These are phyloP conservation scores for Phenoliferia sp. DNA, from an alignment of 1,284 basidiomycete species.

Conservation along the genomic window DNA sequence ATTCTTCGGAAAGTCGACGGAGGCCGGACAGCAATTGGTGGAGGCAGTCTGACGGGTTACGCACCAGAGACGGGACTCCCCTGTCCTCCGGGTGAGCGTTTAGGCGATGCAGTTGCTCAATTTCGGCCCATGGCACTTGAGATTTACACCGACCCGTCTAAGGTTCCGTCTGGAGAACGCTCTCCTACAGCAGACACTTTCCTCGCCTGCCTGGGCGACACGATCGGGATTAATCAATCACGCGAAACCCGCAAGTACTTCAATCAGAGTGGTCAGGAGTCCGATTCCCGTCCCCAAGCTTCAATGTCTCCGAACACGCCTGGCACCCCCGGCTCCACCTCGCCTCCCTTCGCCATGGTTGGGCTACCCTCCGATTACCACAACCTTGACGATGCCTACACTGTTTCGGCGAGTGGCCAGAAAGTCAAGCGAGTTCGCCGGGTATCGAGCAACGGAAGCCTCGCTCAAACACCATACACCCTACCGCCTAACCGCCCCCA, in stretches of 20 bases:
- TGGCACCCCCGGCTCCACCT: too few relatives aligned
- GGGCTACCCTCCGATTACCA: not conserved
- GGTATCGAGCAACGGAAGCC: constrained; percentile 32
- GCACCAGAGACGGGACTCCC: constrained; percentile 13
- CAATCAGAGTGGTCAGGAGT: not conserved
- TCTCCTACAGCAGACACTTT: constrained; percentile 11
- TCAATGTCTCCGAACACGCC: too few relatives aligned
- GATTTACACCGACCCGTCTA: constrained; percentile 13
- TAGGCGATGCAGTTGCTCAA: constrained; percentile 89
- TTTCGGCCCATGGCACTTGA: constrained; percentile 17
- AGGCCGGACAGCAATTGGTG: constrained; percentile 79
- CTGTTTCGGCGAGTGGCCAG: too few relatives aligned
- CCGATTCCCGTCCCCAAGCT: too few relatives aligned
- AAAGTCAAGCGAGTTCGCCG: constrained; percentile 39
- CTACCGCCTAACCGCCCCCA: too few relatives aligned
- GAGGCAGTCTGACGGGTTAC: constrained; percentile 60
- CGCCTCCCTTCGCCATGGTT: not conserved
- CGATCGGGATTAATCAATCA: constrained; percentile 17
- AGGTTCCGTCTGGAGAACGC: not conserved
- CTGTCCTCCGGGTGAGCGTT: constrained; percentile 64
- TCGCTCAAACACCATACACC: not conserved
- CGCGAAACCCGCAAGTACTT: not conserved
- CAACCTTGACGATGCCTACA: constrained; percentile 14
- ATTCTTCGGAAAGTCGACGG: constrained; percentile 91
- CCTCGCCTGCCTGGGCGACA: constrained; percentile 26